Base-by-base conservation (phyloP, 1,139 yeast genomes). In the Wickerhamomyces sp. region DNA sequence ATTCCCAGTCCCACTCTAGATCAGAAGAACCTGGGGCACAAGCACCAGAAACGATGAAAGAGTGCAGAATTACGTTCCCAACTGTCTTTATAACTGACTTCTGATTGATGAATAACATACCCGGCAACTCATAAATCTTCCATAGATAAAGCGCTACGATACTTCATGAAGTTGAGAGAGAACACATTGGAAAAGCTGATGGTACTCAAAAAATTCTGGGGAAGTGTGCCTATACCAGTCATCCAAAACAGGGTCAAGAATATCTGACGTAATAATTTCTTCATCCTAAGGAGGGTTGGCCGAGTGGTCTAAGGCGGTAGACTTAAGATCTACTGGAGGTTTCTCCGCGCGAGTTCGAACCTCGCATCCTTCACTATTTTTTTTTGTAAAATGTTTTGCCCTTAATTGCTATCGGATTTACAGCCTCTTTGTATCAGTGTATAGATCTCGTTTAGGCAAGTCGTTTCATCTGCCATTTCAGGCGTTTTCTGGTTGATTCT, bases 291-390 rank as follows among this genome's bases (percentile, higher is more conserved):
- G 37, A 38, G 34, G 11, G 31, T 29, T 29, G 31, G 31, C 31
- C 31, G 31, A 29, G 31, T 29, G 31, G 31, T 31, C 36, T 36
- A 10, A 30, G 58, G 56, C 58, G 58, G 55, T 52, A 52, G 58
- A 54, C 58, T 54, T 53, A 54, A 54, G 58, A 54, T 54, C 58
- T 52, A 52, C 52, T 54, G 56, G 56, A 50, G 52, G 50, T 45
- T 40, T 68, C 78, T 76, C 83, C 84, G 84, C 84, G 84, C 82
- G 84, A 77, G 84, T 78, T 79, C 84, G 84, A 78, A 78, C 83
- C 84, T 77, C 83, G 82, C 83, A 75, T 75, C 83, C 83, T 78
- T 78, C 84, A 78, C 59, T 66, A 65, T 64, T 61, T 66, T 69
- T 70, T 62, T 59, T 45, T 40, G 31, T 3, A 29, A 29, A 29